Base-by-base conservation (phyloP, 352 stramenopile species). In the Phytopythium helicoides region DNA sequence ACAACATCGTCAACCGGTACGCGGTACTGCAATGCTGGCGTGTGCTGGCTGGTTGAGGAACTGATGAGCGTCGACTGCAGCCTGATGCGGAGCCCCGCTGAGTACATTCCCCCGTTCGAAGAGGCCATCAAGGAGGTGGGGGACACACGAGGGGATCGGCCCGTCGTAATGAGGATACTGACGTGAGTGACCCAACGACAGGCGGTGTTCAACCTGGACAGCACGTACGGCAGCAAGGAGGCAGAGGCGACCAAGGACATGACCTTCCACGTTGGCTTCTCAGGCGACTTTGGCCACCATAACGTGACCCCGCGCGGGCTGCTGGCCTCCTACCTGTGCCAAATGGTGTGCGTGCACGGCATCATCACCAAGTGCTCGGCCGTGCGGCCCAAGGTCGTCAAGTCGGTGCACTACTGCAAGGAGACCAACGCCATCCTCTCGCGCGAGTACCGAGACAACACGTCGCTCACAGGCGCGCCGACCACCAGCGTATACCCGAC, bases 311-410 rank as follows among this genome's bases (percentile, higher is more conserved):
- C 97, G n/a, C 86, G 97, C 34, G 85, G 87, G 0, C 76, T 99
- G 23, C 80, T 93, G 8, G 93, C 93, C 9, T 83, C 71, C 6
- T 94, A 94, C 33, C 68, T 99, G 10, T 92, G 91, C 9, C 86
- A 97, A 50, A 86, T 99, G 56, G 96, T 99, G 36, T 99, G 96
- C 60, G 95, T 99, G 0, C 96, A 99, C 64, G 97, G 98, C 14
- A 99, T 99, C 54, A 96, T 99, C 21, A 99, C 97, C 15, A 99
- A 99, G 75, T 96, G 92, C 81, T 97, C 96, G 11, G 79, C 92
- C 3, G 93, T 99, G 53, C 94, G 97, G 48, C 97, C 98, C 11
- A 99, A 99, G 76, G 87, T 99, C 22, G 92, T 99, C 25, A 84
- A 87, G 54, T 98, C 87, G 19, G 85, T 99, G 8, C 98, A 99